Evolutionary conservation across 495 filamentous ascomycete species (phyloP).

Genomic region (Neurospora sp.): DNA sequence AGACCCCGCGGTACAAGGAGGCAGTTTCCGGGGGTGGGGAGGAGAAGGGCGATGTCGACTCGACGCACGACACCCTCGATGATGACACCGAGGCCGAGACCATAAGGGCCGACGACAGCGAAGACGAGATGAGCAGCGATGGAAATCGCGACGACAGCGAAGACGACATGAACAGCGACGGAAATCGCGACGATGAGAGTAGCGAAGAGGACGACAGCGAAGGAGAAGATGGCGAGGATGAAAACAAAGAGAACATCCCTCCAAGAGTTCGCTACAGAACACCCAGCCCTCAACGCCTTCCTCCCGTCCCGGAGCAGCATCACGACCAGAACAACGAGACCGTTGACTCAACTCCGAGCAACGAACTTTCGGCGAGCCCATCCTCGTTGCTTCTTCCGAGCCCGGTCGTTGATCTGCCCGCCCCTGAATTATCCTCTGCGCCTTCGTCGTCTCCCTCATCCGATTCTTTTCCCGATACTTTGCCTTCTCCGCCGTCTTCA

Average conservation of each 20-base stretch:
- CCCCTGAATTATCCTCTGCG: too few species aligned
- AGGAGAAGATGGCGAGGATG: background rate
- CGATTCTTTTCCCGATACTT: too few species aligned
- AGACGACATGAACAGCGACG: background rate
- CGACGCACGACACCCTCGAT: background rate
- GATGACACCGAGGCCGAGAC: background rate
- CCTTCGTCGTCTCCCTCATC: background rate
- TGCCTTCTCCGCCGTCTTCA: too few species aligned
- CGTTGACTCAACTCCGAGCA: too few species aligned
- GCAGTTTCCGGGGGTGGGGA: too few species aligned
- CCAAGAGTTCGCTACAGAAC: background rate
- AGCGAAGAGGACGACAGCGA: background rate
- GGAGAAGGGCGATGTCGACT: background rate
- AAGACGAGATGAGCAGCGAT: background rate
- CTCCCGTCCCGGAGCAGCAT: too few species aligned
- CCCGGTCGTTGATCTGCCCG: background rate
- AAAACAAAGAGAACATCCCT: background rate
- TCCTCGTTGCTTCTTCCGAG: background rate
- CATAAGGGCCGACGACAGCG: background rate
- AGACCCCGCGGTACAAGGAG: fast-evolving
- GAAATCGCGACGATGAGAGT: background rate
- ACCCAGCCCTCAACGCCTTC: background rate
- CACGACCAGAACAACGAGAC: too few species aligned
- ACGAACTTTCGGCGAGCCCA: too few species aligned
- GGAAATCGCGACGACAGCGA: background rate